phyloP scores from a whole-genome alignment of 2,329 filamentous ascomycete species.

The Aspergillus sp. region DNA sequence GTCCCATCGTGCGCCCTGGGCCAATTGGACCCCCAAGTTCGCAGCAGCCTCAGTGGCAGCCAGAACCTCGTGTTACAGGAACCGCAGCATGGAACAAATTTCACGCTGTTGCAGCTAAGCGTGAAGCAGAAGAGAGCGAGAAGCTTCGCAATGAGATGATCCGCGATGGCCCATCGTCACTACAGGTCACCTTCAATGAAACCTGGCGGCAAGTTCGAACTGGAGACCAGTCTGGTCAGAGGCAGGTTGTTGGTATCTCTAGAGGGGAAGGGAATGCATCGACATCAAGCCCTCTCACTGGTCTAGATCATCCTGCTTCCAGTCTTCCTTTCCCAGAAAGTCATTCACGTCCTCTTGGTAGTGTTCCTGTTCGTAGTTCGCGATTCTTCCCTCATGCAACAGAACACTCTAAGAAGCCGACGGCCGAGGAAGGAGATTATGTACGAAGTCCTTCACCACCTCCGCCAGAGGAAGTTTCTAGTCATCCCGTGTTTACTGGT shows the following conservation, averaged over 20 bases:
- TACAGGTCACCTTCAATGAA: slow-evolving; percentile 37
- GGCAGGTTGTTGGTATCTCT: slow-evolving; percentile 34
- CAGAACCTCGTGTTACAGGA: slow-evolving; percentile 22
- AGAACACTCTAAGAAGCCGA: slow-evolving; percentile 30
- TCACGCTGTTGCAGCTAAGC: slow-evolving; percentile 32
- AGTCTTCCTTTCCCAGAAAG: slow-evolving; percentile 31
- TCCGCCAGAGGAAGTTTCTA: slow-evolving; percentile 53
- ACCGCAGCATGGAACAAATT: slow-evolving; percentile 43
- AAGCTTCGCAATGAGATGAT: slow-evolving; percentile 36
- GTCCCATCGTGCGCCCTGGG: slow-evolving; percentile 37
- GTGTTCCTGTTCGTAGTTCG: slow-evolving; percentile 38
- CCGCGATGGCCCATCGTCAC: slow-evolving; percentile 30
- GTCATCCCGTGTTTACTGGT: slow-evolving; percentile 53
- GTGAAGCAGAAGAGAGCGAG: slow-evolving; percentile 38
- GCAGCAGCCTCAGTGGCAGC: slow-evolving; percentile 27
- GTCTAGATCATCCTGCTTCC: slow-evolving; percentile 32
- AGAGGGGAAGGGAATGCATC: slow-evolving; percentile 25
- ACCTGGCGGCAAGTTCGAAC: slow-evolving; percentile 44
- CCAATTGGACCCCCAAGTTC: slow-evolving; percentile 44
- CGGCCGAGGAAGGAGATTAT: slow-evolving; percentile 26
- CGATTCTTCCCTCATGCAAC: slow-evolving; percentile 44
- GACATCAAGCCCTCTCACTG: slow-evolving; percentile 27
- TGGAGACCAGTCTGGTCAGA: slow-evolving; percentile 36
- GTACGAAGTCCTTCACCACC: slow-evolving; percentile 46
- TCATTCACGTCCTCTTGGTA: slow-evolving; percentile 28